Evolutionary conservation across 1,284 basidiomycete species (phyloP).

Genomic region (Ceratobasidium sp.): DNA sequence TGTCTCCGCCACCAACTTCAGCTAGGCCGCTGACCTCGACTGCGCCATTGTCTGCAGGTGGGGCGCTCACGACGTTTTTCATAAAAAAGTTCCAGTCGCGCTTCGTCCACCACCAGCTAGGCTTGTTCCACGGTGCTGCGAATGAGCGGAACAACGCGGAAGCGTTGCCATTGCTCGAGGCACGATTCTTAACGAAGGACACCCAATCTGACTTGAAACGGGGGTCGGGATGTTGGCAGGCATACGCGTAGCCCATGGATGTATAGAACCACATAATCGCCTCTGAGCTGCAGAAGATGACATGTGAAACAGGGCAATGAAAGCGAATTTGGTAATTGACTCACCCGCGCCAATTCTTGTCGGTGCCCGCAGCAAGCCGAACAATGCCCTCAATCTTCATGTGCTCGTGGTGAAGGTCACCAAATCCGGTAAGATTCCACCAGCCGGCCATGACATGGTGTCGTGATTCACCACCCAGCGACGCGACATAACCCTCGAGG

Average conservation of each 20-base stretch:
- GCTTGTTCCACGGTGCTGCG: no score
- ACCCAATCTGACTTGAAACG: no score
- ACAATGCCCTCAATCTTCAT: not conserved
- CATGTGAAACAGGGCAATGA: not conserved
- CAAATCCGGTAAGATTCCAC: not conserved
- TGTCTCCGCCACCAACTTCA: no score
- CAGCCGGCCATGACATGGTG: conserved; percentile 2
- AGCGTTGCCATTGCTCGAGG: no score
- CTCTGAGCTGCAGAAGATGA: not conserved
- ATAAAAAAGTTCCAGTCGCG: no score
- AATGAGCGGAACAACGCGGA: no score
- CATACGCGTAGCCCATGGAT: not conserved
- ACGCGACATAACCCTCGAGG: not conserved
- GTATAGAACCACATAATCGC: conserved; percentile 2
- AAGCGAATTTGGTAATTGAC: not conserved
- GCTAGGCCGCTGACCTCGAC: no score
- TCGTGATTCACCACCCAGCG: not conserved
- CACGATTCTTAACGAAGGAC: no score
- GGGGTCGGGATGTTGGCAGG: not conserved
- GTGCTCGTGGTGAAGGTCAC: not conserved
- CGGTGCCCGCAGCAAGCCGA: not conserved
- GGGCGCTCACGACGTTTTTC: no score
- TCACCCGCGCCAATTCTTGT: not conserved
- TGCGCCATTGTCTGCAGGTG: no score
- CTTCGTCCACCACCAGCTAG: no score